Percentiles rank a stretch among this genome's conserved stretches.
These are phyloP conservation scores for Iodosphaeria phyllophila DNA, from an alignment of 2,329 filamentous ascomycete genomes.

Conservation along the genomic window DNA sequence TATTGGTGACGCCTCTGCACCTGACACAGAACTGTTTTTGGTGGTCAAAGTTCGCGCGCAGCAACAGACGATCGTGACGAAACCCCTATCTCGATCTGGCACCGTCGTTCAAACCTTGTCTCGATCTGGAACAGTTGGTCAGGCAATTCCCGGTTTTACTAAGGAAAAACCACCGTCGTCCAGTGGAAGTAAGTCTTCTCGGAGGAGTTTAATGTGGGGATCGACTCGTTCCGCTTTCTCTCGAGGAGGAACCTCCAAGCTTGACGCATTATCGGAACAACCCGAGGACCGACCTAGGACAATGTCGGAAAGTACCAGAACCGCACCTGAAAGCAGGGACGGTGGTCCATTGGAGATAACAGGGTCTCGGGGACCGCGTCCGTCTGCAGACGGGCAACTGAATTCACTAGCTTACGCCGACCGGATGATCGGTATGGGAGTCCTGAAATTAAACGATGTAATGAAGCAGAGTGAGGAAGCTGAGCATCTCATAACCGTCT, in stretches of 20 bases:
- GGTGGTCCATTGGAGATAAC: conserved; percentile 30
- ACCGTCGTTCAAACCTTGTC: conserved; percentile 25
- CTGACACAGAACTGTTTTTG: conserved; percentile 60
- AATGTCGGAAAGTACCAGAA: too few species aligned
- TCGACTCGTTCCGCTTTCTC: conserved; percentile 34
- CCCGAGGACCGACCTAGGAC: conserved; percentile 18
- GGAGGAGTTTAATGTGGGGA: conserved; percentile 54
- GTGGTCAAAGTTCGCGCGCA: conserved; percentile 59
- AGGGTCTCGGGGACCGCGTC: conserved; percentile 24
- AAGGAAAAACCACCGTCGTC: conserved; percentile 32
- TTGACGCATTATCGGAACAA: conserved; percentile 38
- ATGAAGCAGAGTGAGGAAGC: conserved; percentile 53
- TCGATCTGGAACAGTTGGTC: conserved; percentile 27
- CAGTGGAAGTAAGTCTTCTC: conserved; percentile 31
- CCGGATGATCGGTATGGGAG: conserved; percentile 57
- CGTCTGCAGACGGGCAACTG: conserved; percentile 15
- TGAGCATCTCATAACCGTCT: conserved; percentile 62
- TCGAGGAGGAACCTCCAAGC: conserved; percentile 29
- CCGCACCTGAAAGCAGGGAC: conserved; percentile 23
- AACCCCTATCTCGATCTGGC: conserved; percentile 33
- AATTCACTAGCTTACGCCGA: conserved; percentile 31
- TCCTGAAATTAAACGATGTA: conserved; percentile 56
- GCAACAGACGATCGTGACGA: conserved; percentile 26
- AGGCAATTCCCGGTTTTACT: conserved; percentile 16
- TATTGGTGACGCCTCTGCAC: conserved; percentile 38